phyloP scores from a whole-genome alignment of 75 land plant species.

The Pinus taeda region DNA sequence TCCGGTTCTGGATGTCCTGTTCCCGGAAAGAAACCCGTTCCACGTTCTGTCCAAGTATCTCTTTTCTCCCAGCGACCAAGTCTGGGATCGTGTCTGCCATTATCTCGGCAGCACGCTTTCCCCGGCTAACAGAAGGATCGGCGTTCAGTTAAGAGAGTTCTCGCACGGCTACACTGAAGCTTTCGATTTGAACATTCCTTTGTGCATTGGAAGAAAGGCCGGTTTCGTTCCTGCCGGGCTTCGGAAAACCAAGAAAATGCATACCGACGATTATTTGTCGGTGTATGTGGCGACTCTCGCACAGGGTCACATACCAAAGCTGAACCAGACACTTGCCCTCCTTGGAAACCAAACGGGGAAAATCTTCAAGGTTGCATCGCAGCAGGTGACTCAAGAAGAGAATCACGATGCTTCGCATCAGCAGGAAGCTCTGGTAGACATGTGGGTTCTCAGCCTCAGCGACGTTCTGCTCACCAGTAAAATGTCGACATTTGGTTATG shows the following conservation, averaged over 20 bases:
- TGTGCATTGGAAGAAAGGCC: constrained; percentile 13
- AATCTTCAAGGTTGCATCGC: constrained; percentile 12
- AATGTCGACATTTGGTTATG: constrained; percentile 42
- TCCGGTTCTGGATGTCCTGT: constrained; percentile 17
- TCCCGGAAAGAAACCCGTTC: constrained; percentile 17
- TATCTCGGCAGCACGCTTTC: background rate
- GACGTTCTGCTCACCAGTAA: constrained; percentile 29
- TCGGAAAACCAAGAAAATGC: background rate
- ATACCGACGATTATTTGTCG: background rate
- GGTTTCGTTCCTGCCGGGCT: constrained; percentile 6
- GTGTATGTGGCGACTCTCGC: background rate
- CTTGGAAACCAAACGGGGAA: background rate
- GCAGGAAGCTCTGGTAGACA: constrained; percentile 33
- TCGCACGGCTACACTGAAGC: constrained; percentile 14
- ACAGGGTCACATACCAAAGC: background rate
- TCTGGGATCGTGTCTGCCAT: constrained; percentile 7
- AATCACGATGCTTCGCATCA: constrained; percentile 16
- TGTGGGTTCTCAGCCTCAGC: constrained; percentile 47
- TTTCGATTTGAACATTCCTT: constrained; percentile 14
- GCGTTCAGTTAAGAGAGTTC: constrained; percentile 22
- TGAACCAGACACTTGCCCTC: background rate
- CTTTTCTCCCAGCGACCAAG: constrained; percentile 16
- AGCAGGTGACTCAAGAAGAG: background rate
- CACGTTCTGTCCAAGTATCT: constrained; percentile 18
- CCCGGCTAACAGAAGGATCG: constrained; percentile 14